Base-by-base conservation (phyloP, 2,329 filamentous ascomycete species). In the Fusarium pseudocircinatum region DNA sequence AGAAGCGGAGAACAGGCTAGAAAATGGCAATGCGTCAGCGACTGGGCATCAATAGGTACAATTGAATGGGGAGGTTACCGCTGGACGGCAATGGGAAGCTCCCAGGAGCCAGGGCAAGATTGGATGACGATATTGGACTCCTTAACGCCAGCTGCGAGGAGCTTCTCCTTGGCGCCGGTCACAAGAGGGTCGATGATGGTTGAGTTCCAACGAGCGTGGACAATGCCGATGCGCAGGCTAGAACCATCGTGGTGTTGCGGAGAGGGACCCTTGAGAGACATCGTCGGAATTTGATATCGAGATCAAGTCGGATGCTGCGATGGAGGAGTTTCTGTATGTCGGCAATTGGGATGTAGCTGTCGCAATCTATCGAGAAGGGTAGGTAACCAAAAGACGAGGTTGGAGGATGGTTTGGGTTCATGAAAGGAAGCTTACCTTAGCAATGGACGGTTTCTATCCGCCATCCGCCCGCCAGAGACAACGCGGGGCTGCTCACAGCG, bases 201-300 rank as follows among this genome's bases (percentile, higher is more conserved):
- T 74, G 88, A 88, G 86, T 99, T 99, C 96, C 96, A 99, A 79
- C 96, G 92, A 67, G 96, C 96, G 85, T 98, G 96, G 67, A 99
- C 90, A 81, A 99, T 98, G 81, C 93, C 96, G 81, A 99, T 92
- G 80, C 96, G 94, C 73, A 99, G 90, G 79, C 86, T 87, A 78
- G 90, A 90, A 82, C 93, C 93, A 81, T 92, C 87, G 82, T 90
- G 87, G 77, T 87, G 84, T 80, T 90, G 84, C 60, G 85, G 84
- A 73, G 84, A 84, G n/a, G 88, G 88, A 66, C 87, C 88, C 78
- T 90, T 90, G 82, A 87, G 84, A 67, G 85, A 77, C 73, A 77
- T 78, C 47, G 37, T 62, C 62, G 46, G 49, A 46, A 34, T 40
- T 46, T 24, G 44, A 44, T 24, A 40, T 28, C 44, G 36, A 36